These are phyloP conservation scores for Colletotrichum magnum DNA, from an alignment of 2,329 filamentous ascomycete species.

Conservation along the genomic window DNA sequence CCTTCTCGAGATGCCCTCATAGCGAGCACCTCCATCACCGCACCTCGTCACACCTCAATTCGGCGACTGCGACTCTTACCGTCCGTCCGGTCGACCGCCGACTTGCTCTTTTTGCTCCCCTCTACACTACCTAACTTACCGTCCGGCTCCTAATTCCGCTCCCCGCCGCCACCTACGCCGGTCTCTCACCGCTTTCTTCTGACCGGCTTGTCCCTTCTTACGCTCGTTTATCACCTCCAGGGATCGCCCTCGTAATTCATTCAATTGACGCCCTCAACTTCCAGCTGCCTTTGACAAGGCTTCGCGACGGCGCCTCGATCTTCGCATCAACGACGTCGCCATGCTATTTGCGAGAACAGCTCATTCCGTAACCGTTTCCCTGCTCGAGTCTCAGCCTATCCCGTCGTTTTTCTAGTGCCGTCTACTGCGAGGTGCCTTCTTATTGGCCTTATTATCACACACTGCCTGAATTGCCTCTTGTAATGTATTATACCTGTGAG, in stretches of 20 bases:
- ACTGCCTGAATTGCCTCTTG: background rate
- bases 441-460: conserved; percentile 8
- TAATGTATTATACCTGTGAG: conserved; percentile 38
- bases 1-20: conserved; percentile 34
- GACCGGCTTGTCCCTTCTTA: conserved; percentile 37
- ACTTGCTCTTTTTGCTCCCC: background rate
- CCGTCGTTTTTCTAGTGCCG: conserved; percentile 27
- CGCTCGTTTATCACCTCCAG: conserved; percentile 38
- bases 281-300: conserved; percentile 18
- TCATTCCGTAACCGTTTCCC: conserved; percentile 2
- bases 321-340: conserved; percentile 18
- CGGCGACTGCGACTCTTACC: conserved; percentile 18
- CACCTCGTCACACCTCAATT: conserved; percentile 24
- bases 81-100: conserved; percentile 5
- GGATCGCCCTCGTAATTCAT: conserved; percentile 36
- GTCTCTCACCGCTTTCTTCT: conserved; percentile 35
- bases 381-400: conserved; percentile 19
- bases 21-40: conserved; percentile 13
- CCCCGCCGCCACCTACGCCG: conserved; percentile 24
- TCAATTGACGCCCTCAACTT: conserved; percentile 19
- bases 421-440: conserved; percentile 2
- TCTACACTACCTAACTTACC: background rate
- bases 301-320: conserved; percentile 7
- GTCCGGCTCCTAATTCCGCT: conserved; percentile 21
- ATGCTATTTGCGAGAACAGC: conserved; percentile 38